Percentiles rank a stretch among this genome's conserved stretches.
phyloP scores from a whole-genome alignment of 352 stramenopile species.

The Globisporangium recalcitrans region DNA sequence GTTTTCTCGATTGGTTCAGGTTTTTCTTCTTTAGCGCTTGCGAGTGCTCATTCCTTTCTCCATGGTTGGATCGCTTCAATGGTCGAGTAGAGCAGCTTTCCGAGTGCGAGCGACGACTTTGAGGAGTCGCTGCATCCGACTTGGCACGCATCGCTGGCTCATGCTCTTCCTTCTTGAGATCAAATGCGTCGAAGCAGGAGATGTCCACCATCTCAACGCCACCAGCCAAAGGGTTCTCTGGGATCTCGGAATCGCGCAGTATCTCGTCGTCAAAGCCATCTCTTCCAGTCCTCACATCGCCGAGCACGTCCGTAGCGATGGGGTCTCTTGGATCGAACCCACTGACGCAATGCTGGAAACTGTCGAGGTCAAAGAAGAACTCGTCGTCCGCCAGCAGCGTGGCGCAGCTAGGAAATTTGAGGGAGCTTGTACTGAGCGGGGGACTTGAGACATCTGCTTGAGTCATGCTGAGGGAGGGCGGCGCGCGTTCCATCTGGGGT shows the following conservation, averaged over 20 bases:
- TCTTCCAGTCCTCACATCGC: neutral
- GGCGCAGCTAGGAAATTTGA: too few relatives aligned
- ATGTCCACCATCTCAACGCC: neutral
- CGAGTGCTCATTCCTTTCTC: too few relatives aligned
- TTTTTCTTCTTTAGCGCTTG: slow-evolving; percentile 43
- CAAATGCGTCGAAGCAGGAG: neutral
- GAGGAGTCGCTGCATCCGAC: too few relatives aligned
- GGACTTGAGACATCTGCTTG: neutral
- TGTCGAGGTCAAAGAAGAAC: slow-evolving; percentile 37
- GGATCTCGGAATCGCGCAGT: neutral
- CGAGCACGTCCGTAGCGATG: slow-evolving; percentile 21
- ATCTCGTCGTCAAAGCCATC: neutral
- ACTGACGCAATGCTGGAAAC: slow-evolving; percentile 32
- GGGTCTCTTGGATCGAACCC: neutral
- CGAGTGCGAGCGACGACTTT: neutral
- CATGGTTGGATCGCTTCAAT: neutral
- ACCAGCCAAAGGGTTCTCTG: neutral
- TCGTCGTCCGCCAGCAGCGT: slow-evolving; percentile 6
- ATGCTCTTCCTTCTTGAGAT: too few relatives aligned
- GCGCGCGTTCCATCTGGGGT: too few relatives aligned
- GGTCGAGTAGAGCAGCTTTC: neutral
- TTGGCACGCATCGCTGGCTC: too few relatives aligned
- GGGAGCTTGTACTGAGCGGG: neutral
- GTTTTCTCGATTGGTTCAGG: slow-evolving; percentile 26
- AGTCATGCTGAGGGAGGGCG: neutral